Base-by-base conservation (phyloP, 1,284 basidiomycete species). In the Fomitiporia mediterranea region DNA sequence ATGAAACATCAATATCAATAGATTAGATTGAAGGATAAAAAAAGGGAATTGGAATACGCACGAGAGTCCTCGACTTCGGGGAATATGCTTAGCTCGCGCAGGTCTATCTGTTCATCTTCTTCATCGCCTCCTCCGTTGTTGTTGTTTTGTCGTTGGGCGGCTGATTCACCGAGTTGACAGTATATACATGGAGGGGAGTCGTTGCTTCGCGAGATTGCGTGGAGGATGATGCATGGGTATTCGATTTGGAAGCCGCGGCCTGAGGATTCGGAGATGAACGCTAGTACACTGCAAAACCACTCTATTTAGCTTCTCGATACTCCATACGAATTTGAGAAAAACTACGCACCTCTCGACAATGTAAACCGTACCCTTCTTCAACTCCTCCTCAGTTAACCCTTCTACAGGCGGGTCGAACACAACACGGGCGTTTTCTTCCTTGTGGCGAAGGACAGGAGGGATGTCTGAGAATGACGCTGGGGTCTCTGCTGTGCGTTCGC, bases 151-250 rank as follows among this genome's bases (percentile, higher is more conserved):
- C 27, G 30, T 49, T 58, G 64, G 19, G 58, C 63, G 3, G 66
- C 60, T 21, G 73, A 71, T 62, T 91, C 90, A 64, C 93, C 90
- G 2, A 96, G 78, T 66, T 97, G 94, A 67, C 91, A 95, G 71
- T 96, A 96, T 65, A 96, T 80, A 32, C 84, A 89, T 1, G 89
- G 84, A 5, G 71, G 65, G 37, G n/a, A n/a, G n/a, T n/a, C n/a
- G n/a, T 80, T 80, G 7, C 79, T 76, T 42, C 91, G 84, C 0
- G 91, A 91, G 51, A 94, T 80, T 17, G 94, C 94, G 64, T 97
- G 94, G 2, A 97, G 79, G 0, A 90, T 94, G 63, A 97, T 88
- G 4, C 83, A 75, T 15, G 89, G 91, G 69, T 93, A 96, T 56
- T 84, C 76, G 65, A 96, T 80, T 63, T 87, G 81, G 68, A 94